These are phyloP conservation scores for Basidiobolus meristosporus DNA, from an alignment of 371 early-diverging fungal genomes.

Conservation along the genomic window DNA sequence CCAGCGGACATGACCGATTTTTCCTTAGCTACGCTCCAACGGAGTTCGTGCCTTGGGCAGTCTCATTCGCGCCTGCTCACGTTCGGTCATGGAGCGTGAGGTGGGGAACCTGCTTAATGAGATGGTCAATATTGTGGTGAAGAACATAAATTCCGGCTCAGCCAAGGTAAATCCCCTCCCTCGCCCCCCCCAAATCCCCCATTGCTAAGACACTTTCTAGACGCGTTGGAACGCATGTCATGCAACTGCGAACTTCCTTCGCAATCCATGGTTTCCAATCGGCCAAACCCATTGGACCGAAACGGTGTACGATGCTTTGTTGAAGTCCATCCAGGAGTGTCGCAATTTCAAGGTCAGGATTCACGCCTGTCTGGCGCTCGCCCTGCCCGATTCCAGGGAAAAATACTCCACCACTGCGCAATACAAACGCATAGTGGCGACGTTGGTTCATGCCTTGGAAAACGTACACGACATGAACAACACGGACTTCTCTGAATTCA, in stretches of 20 bases:
- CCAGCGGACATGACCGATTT: background rate
- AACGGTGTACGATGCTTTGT: constrained; percentile 25
- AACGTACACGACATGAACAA: constrained; percentile 10
- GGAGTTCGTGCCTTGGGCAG: constrained; percentile 56
- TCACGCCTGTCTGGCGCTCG: constrained; percentile 47
- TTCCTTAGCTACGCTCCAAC: constrained; percentile 33
- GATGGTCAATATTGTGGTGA: constrained; percentile 27
- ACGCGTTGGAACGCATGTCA: constrained; percentile 73
- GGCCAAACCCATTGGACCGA: constrained; percentile 32
- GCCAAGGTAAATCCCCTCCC: constrained; percentile 26
- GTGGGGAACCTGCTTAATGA: constrained; percentile 25
- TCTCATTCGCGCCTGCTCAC: constrained; percentile 29
- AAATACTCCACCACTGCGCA: constrained; percentile 24
- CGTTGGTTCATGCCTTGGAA: constrained; percentile 14
- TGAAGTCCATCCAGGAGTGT: constrained; percentile 25
- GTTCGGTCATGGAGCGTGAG: background rate
- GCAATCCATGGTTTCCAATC: constrained; percentile 35
- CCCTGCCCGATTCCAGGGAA: constrained; percentile 13
- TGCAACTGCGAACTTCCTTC: constrained; percentile 41
- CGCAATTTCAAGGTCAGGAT: constrained; percentile 70
- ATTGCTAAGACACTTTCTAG: constrained; percentile 8
- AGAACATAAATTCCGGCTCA: constrained; percentile 47
- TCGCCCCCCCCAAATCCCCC: background rate
- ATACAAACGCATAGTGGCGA: constrained; percentile 16
- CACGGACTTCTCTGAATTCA: constrained; percentile 5